Base-by-base conservation (phyloP, 345 rosid genomes). In the Eutrema japonicum region DNA sequence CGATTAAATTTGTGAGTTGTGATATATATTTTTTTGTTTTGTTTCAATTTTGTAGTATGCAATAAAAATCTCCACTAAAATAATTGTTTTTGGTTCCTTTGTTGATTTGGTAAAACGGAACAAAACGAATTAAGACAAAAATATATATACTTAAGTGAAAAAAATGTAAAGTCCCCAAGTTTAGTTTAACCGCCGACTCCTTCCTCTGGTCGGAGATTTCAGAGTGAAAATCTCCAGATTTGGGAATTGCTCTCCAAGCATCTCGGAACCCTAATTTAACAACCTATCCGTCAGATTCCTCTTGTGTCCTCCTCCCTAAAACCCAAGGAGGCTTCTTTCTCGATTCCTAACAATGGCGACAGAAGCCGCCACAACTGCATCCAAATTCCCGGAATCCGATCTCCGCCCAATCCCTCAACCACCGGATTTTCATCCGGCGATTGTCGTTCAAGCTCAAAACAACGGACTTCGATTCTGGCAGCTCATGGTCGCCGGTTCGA, bases 401-500 rank as follows among this genome's bases (percentile, higher is more conserved):
- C 88, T 90, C 78, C 82, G 81, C 8, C 83, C 93, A 7, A 75
- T 87, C 30, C 83, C 87, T 2, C 89, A 81, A 32, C 83, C 86
- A 14, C 84, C 89, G 26, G 98, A 90, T 35, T 89, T 81, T 67
- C 86, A 76, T 38, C 87, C 90, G 2, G 93, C 86, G 47, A 43
- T 83, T 10, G 10, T 74, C 3, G 78, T 79, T 40, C 66, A 81
- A 4, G 35, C 78, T 50, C 72, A 67, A 26, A 88, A 81, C 78
- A 81, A 80, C 53, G 96, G 93, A 29, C 98, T 92, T 59, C 83
- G 68, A 46, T 96, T 85, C 77, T 87, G 96, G 96, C 99, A 96
- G 61, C 92, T 84, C 81, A 96, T 96, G 99, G 75, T 88, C 22
- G 93, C 99, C 30, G 99, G 99, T 29, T 96, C 99, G 2, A 60